Base-by-base conservation (phyloP, 495 filamentous ascomycete genomes). In the Pseudomonodictys pantanalensis region DNA sequence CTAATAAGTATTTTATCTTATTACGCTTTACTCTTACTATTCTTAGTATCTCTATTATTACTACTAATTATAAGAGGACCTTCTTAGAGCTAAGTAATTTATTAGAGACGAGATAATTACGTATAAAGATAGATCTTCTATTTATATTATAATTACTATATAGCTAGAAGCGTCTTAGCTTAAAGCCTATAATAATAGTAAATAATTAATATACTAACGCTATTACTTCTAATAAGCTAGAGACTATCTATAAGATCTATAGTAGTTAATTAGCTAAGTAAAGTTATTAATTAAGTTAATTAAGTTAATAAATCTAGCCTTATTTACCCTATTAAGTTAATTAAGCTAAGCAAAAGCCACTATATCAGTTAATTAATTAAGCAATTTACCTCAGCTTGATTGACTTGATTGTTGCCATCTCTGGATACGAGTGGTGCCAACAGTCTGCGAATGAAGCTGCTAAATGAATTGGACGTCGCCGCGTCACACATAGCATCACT, bases 361-460 rank as follows among this genome's bases (percentile, higher is more conserved):
- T 22, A 22, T 8, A 38, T 38, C 32, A 8, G 32, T 38, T 38
- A n/a, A n/a, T n/a, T n/a, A n/a, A n/a, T n/a, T n/a, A 17, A 44
- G 10, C 41, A 12, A 22, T 44, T 44, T 17, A 44, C 41, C 45
- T 17, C 17, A 22, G 28, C 45, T 48, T 48, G 23, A 24, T 48
- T 48, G 23, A 48, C 20, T 48, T 48, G 23, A 48, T 48, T 48
- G 45, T 48, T 48, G 24, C 9, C 45, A 48, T 24, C 45, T 48
- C 45, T 48, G 45, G 4, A 4, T 28, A 48, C n/a, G n/a, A n/a
- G n/a, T n/a, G n/a, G n/a, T n/a, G n/a, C n/a, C n/a, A n/a, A n/a
- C n/a, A n/a, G n/a, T n/a, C n/a, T n/a, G n/a, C n/a, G n/a, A n/a
- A n/a, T n/a, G n/a, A n/a, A n/a, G n/a, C n/a, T n/a, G n/a, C n/a